Evolutionary conservation across 2,329 filamentous ascomycete species (phyloP), one percentile per base, ranked within the genome.

Genomic region (Cladosporium sphaerospermum): DNA sequence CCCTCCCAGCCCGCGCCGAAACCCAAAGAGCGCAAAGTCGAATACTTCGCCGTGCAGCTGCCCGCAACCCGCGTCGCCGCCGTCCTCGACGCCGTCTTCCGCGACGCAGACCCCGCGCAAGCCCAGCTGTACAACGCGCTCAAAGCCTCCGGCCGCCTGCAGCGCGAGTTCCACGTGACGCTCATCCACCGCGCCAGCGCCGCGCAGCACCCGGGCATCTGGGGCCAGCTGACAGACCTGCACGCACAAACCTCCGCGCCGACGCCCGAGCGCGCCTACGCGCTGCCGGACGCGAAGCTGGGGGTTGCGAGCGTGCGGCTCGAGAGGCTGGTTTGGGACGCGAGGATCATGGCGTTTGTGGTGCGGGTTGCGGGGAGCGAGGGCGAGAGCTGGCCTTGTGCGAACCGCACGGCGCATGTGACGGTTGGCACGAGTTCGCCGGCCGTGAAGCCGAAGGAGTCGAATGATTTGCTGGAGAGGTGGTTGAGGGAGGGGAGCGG

Each of bases 111-210:
- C 0, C 70, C 82, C 4, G 72, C 80, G 13, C 75, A 74, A 32
- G 74, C 81, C n/a, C 76, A 74, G 18, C 84, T 96, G 64, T 99
- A 88, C 74, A 81, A 79, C 62, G 81, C 88, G 54, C 79, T 99
- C 33, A 81, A 86, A 68, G 78, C 86, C 60, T 79, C 78, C 2
- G 79, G 85, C 16, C 87, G 93, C 52, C 73, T 97, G 5, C 92
- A 97, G 69, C 67, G 78, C n/a, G 78, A 84, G 39, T 99, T 97
- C 68, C 93, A 99, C 67, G 88, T 99, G 54, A 99, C 93, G 0
- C 79, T 99, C 37, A 89, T 96, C 68, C 93, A 99, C 70, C 84
- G 85, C 44, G 83, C 85, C 9, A 75, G 74, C 2, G 74, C 81
- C 9, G 75, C 76, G 39, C 72, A 84, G 31, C 71, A 84, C 58